Conservation (phyloP, 331 rosid species). For the Rosa hybrid region DNA sequence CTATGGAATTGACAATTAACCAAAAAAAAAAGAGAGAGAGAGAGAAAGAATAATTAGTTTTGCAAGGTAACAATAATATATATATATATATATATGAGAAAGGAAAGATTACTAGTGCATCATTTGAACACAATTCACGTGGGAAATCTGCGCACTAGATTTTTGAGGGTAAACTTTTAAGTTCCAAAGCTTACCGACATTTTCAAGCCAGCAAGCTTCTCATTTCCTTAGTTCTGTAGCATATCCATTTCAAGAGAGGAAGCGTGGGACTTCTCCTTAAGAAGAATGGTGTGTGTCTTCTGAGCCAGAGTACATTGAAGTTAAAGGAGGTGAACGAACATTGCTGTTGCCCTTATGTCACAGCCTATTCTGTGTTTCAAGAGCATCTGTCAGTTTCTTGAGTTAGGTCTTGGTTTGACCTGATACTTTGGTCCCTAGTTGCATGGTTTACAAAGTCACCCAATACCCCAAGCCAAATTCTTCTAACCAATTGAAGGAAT, state of each 20-base stretch:
- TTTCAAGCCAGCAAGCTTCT: not conserved
- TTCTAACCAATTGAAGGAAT: not conserved
- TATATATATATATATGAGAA: not conserved
- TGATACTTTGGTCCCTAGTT: conserved; percentile 8
- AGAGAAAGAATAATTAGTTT: not conserved
- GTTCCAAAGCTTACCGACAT: not conserved
- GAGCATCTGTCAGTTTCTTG: not conserved
- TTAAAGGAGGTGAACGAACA: conserved; percentile 18
- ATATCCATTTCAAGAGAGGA: conserved; percentile 1
- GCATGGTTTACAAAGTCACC: not conserved
- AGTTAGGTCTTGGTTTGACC: conserved; percentile 4
- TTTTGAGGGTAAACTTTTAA: not conserved
- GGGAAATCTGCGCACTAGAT: not conserved
- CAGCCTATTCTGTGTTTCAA: not conserved
- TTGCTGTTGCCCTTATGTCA: conserved; percentile 18
- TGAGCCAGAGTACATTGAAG: not conserved
- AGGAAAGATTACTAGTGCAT: not conserved
- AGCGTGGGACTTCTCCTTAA: conserved; percentile 13
- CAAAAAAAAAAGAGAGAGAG: not conserved
- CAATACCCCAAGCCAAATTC: not conserved
- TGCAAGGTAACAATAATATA: not conserved
- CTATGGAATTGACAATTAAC: not conserved
- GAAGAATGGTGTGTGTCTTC: not conserved
- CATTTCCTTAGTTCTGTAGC: not conserved
- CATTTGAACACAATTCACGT: not conserved